Evolutionary conservation across 139 green algal species (phyloP), one percentile per base, ranked within the genome.

Genomic region (Closterium sp.): DNA sequence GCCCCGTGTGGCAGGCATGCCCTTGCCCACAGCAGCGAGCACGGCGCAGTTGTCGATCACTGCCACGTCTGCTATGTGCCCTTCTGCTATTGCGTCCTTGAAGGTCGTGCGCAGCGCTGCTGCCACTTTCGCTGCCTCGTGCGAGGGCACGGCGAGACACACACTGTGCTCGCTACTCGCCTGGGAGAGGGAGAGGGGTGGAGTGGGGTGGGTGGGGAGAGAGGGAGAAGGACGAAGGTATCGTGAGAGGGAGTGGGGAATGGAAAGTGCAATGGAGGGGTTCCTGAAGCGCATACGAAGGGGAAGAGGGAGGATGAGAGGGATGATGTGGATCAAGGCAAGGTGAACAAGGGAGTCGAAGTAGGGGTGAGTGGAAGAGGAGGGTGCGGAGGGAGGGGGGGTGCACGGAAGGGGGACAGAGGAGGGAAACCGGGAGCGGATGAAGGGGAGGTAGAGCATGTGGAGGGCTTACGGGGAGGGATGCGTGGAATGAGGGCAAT

Each of bases 101-200:
- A 98, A 98, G 85, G 96, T 96, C 94, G 27, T 86, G 9, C 89
- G 24, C n/a, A 93, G n/a, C 42, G 90, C 90, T 31, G 70, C 19
- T 28, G 70, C 84, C n/a, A 87, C 90, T 29, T 32, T 24, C 9
- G n/a, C 28, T 22, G 90, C 90, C 28, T 93, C 84, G 0, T 17
- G 22, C 9, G 73, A 70, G 2, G 79, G 45, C 70, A 90, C 21
- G 10, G 97, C 97, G 94, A 99, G 99, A 96, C 97, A 99, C 90
- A 99, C 97, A 38, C 95, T 97, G 96, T 99, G 98, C 95, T 99
- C 98, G 13, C 95, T 97, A 86, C 95, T 97, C 62, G 97, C 98
- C 90, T 93, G 85, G 28, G 62, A 29, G 84, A 19, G 19, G 84
- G n/a, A 10, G n/a, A 6, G 84, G n/a, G 10, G 10, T 19, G 86